Evolutionary conservation across 345 rosid species (phyloP), one percentile per base, ranked within the genome.

Genomic region (Tarenaya hassleriana): DNA sequence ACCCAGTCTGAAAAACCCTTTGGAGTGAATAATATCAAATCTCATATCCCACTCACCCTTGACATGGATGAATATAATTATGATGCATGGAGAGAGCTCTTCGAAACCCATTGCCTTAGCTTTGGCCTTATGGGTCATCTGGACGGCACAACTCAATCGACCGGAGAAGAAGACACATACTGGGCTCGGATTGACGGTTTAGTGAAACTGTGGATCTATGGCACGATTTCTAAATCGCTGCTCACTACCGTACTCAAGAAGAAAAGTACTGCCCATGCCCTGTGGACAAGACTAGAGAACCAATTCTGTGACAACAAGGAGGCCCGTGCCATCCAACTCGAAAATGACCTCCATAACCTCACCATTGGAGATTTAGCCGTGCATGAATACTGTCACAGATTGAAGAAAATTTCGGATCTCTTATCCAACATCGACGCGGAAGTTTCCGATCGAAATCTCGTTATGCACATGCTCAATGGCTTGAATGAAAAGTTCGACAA

Each of bases 221-320:
- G 44, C 0, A 52, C 56, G 0, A 0, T 52, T 0, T n/a, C 56
- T 1, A 19, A 38, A 37, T 20, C 56, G 0, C n/a, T 52, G 0
- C 56, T 52, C 33, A 38, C 18, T 2, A 7, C 13, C 0, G 12
- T 52, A 1, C 1, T 52, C 0, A 52, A 52, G 7, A 52, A 12
- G 1, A 19, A 52, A 19, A 32, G 41, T 4, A 8, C 9, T 0
- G 43, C 56, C 2, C 31, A 2, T 1, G 44, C 34, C 0, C n/a
- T 52, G 0, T 51, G 44, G 56, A 7, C 44, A 4, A 19, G 42
- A 2, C 17, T 35, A 0, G 34, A 51, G 7, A 51, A 51, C 1
- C n/a, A 34, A 0, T 51, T 51, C 0, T n/a, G 44, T 0, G 56
- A 51, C 44, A 51, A 51, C 43, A 51, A 51, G 18, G 56, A 51